A percentile compares a stretch with the other conserved stretches of the same genome.
phyloP scores from a whole-genome alignment of 768 basidiomycete genomes.

The Hygrophorus pudorinus region DNA sequence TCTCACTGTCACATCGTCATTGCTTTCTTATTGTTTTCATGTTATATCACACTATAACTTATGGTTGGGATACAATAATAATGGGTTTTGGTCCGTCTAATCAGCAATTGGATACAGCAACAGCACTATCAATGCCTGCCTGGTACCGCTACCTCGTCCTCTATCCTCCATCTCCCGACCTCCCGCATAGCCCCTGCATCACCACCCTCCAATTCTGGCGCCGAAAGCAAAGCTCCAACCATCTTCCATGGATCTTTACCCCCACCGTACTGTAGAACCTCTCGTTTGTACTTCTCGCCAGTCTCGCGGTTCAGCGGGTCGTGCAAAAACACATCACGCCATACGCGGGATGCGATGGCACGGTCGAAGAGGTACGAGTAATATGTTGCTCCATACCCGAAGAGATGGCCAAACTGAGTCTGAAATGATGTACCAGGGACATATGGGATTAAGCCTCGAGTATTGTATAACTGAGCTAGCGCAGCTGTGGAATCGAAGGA shows the following conservation, averaged over 20 bases:
- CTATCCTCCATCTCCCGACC: constrained; percentile 84
- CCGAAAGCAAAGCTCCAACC: constrained; percentile 62
- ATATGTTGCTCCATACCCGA: constrained; percentile 95
- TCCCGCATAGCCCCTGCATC: constrained; percentile 79
- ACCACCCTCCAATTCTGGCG: constrained; percentile 57
- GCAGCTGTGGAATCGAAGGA: constrained; percentile 67
- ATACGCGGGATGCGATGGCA: constrained; percentile 90
- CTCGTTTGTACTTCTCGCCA: constrained; percentile 75
- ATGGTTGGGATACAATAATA: no score
- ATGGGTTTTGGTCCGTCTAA: no score
- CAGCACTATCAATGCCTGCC: constrained; percentile 40
- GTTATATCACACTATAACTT: no score
- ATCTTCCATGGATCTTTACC: constrained; percentile 92
- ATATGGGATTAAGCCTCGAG: constrained; percentile 73
- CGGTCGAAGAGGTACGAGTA: constrained; percentile 97
- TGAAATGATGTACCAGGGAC: constrained; percentile 87
- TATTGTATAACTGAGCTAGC: constrained; percentile 50
- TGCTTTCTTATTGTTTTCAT: no score
- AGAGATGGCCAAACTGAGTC: constrained; percentile 91
- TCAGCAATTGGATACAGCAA: no score
- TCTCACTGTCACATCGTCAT: no score
- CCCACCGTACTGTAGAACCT: constrained; percentile 75
- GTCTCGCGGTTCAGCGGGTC: constrained; percentile 61
- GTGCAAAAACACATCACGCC: constrained; percentile 59
- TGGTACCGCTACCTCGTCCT: constrained; percentile 54